Evolutionary conservation across 2,329 filamentous ascomycete species (phyloP).

Genomic region (Aspergillus terreus): DNA sequence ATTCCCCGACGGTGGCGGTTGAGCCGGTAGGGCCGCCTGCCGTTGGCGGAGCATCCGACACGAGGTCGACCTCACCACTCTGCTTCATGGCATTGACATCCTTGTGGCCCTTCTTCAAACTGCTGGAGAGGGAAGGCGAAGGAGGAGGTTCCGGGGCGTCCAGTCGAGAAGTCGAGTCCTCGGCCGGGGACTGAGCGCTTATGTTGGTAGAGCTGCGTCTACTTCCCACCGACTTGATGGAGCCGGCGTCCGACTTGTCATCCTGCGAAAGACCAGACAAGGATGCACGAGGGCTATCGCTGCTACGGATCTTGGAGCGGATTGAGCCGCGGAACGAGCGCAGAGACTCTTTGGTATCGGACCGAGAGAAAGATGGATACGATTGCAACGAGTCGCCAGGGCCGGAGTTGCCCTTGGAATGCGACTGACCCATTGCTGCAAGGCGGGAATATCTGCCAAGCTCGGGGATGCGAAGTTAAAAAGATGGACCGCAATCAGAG

Average conservation of each 20-base stretch:
- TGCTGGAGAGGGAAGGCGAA: conserved; percentile 79
- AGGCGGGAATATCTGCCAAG: conserved; percentile 31
- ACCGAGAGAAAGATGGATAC: conserved; percentile 86
- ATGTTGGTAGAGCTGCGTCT: conserved; percentile 28
- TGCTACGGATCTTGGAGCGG: conserved; percentile 72
- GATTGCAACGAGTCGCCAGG: conserved; percentile 66
- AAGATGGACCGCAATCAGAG: not conserved
- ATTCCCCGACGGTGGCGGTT: conserved; percentile 71
- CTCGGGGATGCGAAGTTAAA: conserved; percentile 20
- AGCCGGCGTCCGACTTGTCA: conserved; percentile 69
- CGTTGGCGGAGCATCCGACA: conserved; percentile 80
- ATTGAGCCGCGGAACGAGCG: conserved; percentile 78
- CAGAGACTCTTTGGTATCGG: conserved; percentile 88
- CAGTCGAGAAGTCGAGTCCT: conserved; percentile 45
- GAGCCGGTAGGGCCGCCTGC: conserved; percentile 55
- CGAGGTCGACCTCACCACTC: conserved; percentile 86
- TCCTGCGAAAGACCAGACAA: conserved; percentile 56
- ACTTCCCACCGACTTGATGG: conserved; percentile 68
- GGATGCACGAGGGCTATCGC: conserved; percentile 79
- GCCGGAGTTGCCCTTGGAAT: conserved; percentile 54
- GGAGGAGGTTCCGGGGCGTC: conserved; percentile 64
- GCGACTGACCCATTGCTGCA: conserved; percentile 49
- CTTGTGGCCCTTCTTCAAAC: conserved; percentile 68
- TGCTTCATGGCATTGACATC: conserved; percentile 77
- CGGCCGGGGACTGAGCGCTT: conserved; percentile 31